Evolutionary conservation across 306 rosid species (phyloP).

Genomic region (Cicer arietinum): DNA sequence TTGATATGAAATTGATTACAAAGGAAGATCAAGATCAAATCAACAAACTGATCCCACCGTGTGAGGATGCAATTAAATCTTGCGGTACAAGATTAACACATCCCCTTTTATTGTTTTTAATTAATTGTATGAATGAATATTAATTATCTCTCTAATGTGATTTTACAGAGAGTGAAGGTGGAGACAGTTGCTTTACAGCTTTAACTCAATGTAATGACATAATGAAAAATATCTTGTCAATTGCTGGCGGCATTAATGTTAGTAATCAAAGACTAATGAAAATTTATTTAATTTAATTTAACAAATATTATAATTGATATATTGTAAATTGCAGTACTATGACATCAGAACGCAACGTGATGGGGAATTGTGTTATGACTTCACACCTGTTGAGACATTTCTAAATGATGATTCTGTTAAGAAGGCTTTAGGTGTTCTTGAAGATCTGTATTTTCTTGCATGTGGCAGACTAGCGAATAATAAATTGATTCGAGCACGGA

Average conservation of each 20-base stretch:
- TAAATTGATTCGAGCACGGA: constrained; percentile 69
- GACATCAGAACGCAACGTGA: constrained; percentile 80
- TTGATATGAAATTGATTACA: constrained; percentile 59
- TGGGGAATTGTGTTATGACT: constrained; percentile 81
- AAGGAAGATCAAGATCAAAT: constrained; percentile 50
- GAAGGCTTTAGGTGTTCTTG: constrained; percentile 67
- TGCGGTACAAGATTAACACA: constrained; percentile 54
- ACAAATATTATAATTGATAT: neutral
- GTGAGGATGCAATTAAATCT: constrained; percentile 48
- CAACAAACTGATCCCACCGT: constrained; percentile 56
- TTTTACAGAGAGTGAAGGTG: constrained; percentile 62
- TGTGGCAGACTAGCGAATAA: constrained; percentile 64
- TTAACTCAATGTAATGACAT: constrained; percentile 48
- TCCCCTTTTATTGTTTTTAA: neutral
- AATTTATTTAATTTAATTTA: neutral
- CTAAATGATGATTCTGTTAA: constrained; percentile 57
- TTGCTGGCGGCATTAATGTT: constrained; percentile 64
- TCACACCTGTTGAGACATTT: constrained; percentile 69
- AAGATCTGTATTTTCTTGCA: constrained; percentile 61
- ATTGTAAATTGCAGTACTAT: constrained; percentile 63
- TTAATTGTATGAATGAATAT: neutral
- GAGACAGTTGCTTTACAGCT: constrained; percentile 56
- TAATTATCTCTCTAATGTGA: neutral
- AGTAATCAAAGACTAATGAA: constrained; percentile 21
- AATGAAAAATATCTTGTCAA: constrained; percentile 49